phyloP scores from a whole-genome alignment of 495 filamentous ascomycete species.

The Daldinia concentrica region DNA sequence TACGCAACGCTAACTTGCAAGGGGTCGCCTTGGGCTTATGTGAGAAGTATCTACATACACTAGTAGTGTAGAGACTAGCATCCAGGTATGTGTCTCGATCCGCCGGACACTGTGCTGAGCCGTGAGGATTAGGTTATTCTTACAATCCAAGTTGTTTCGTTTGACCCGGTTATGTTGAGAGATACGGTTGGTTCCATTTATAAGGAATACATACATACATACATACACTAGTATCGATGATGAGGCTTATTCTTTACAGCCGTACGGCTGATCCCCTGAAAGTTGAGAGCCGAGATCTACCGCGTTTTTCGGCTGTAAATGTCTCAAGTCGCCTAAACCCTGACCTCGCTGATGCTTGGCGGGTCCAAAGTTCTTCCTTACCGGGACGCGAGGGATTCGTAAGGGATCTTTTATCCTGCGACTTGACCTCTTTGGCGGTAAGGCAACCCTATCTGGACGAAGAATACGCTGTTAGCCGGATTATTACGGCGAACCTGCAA shows the following conservation, averaged over 20 bases:
- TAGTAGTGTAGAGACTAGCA: constrained; percentile 13
- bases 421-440: constrained; percentile 22
- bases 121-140: constrained; percentile 19
- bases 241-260: constrained; percentile 4
- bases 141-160: constrained; percentile 20
- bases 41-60: neutral
- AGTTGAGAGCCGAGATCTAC: constrained; percentile 12
- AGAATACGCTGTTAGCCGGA: constrained; percentile 3
- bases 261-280: constrained; percentile 10
- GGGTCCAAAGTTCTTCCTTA: constrained; percentile 17
- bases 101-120: constrained; percentile 14
- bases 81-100: neutral
- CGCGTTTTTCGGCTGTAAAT: constrained; percentile 12
- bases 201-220: neutral
- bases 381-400: constrained; percentile 33
- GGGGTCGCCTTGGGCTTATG: neutral
- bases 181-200: neutral
- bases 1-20: constrained; percentile 7
- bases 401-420: constrained; percentile 15
- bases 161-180: neutral
- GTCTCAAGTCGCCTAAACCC: constrained; percentile 35
- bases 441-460: constrained; percentile 9
- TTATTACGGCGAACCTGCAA: neutral
- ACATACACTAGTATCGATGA: constrained; percentile 7
- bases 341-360: constrained; percentile 24